phyloP scores from a whole-genome alignment of 2,329 filamentous ascomycete species.

The Colletotrichum cuscutae region DNA sequence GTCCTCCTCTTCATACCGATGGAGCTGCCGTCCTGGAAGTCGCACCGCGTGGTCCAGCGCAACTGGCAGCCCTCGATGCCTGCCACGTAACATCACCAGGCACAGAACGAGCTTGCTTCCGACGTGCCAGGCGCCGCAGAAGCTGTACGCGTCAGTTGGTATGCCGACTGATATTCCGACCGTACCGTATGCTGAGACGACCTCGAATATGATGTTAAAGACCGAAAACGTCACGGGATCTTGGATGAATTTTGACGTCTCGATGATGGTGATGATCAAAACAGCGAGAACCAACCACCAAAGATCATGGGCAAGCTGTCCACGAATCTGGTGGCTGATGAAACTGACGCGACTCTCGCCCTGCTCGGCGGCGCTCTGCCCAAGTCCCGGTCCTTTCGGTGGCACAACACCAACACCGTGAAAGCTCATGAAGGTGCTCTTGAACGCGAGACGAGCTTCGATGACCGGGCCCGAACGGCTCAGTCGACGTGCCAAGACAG shows the following conservation, averaged over 20 bases:
- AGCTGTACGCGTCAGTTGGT: slow-evolving; percentile 63
- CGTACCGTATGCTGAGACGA: slow-evolving; percentile 67
- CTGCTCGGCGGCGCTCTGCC: slow-evolving; percentile 24
- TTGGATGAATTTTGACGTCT: slow-evolving; percentile 62
- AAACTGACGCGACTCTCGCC: slow-evolving; percentile 56
- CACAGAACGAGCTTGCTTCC: slow-evolving; percentile 68
- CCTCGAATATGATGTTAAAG: slow-evolving; percentile 70
- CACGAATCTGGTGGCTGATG: slow-evolving; percentile 67
- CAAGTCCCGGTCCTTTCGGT: slow-evolving; percentile 33
- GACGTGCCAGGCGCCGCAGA: slow-evolving; percentile 63
- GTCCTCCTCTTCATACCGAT: slow-evolving; percentile 44
- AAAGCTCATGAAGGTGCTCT: slow-evolving; percentile 44
- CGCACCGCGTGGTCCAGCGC: slow-evolving; percentile 64
- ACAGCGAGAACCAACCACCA: slow-evolving; percentile 73
- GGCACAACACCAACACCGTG: slow-evolving; percentile 54
- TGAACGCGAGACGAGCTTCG: slow-evolving; percentile 48
- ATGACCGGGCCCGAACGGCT: slow-evolving; percentile 46
- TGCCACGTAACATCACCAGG: slow-evolving; percentile 65
- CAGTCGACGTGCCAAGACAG: slow-evolving; percentile 48
- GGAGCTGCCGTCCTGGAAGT: slow-evolving; percentile 48
- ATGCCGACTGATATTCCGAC: slow-evolving; percentile 70
- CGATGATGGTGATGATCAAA: slow-evolving; percentile 69
- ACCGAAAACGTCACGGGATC: slow-evolving; percentile 65
- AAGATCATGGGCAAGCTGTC: slow-evolving; percentile 73
- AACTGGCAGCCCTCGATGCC: slow-evolving; percentile 66